Evolutionary conservation across 805 yeast genomes (phyloP).

Genomic region (Candida dendrica): DNA sequence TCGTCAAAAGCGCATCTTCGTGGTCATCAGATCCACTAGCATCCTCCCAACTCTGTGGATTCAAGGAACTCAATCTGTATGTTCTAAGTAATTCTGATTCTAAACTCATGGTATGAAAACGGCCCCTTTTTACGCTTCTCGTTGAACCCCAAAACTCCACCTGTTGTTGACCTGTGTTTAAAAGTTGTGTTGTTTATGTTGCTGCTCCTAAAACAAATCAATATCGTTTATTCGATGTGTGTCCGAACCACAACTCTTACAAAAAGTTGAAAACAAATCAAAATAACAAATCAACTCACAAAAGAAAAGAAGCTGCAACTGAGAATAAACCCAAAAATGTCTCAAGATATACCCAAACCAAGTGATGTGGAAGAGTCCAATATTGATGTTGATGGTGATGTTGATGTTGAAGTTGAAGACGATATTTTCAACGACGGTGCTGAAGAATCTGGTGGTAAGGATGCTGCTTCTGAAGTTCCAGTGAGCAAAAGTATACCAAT

Average conservation of each 20-base stretch:
- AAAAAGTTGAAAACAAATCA: no score
- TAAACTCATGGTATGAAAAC: neutral
- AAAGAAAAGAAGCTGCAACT: no score
- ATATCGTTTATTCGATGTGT: no score
- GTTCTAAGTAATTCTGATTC: constrained; percentile 25
- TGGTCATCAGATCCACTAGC: neutral
- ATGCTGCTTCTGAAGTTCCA: constrained; percentile 9
- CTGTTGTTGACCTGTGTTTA: neutral
- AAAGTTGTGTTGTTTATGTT: neutral
- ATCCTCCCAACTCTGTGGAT: constrained; percentile 33
- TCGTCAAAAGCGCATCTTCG: neutral
- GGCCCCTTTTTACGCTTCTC: neutral
- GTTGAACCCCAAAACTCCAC: no score
- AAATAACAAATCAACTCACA: neutral
- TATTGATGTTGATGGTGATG: constrained; percentile 1
- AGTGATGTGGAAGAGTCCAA: constrained; percentile 1
- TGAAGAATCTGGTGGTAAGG: constrained; percentile 11
- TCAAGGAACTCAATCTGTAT: constrained; percentile 36
- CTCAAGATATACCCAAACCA: neutral
- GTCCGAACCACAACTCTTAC: no score
- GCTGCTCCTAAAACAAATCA: constrained; percentile 1
- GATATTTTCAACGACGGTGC: constrained; percentile 1
- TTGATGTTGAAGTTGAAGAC: constrained; percentile 3
- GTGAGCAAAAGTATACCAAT: constrained; percentile 8
- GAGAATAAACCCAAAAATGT: neutral